Percentiles rank a stretch among this genome's conserved stretches.
Evolutionary conservation across 192 early-diverging fungal genomes (phyloP).

Genomic region (Glomus cerebriforme): DNA sequence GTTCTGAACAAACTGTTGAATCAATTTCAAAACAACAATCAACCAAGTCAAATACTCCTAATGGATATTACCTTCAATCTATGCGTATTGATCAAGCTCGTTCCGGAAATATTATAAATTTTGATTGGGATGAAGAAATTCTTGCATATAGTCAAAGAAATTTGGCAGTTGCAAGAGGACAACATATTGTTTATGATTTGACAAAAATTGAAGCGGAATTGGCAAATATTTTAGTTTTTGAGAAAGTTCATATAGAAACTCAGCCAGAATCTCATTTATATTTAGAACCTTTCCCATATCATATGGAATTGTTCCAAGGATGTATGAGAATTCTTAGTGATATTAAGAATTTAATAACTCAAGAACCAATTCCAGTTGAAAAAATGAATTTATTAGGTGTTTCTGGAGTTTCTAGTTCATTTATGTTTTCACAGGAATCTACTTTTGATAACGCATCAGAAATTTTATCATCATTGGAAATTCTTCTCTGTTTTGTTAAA

Average conservation of each 20-base stretch:
- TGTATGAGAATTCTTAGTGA: slow-evolving; percentile 26
- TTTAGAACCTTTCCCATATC: slow-evolving; percentile 31
- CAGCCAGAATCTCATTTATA: slow-evolving; percentile 2
- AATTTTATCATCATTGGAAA: slow-evolving; percentile 28
- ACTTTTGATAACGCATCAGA: slow-evolving; percentile 14
- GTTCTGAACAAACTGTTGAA: not conserved
- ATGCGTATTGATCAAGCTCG: slow-evolving; percentile 2
- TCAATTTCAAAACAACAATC: not conserved
- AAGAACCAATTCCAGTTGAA: slow-evolving; percentile 14
- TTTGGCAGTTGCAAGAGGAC: not conserved
- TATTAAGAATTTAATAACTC: slow-evolving; percentile 22
- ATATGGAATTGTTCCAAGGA: slow-evolving; percentile 32
- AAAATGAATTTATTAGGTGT: slow-evolving; percentile 9
- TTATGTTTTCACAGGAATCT: not conserved
- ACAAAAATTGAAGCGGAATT: slow-evolving; percentile 29
- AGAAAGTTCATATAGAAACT: slow-evolving; percentile 30
- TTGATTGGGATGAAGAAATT: slow-evolving; percentile 23
- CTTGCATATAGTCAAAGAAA: slow-evolving; percentile 27
- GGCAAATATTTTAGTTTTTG: slow-evolving; percentile 14
- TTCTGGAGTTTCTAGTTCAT: not conserved
- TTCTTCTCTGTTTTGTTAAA: slow-evolving; percentile 35
- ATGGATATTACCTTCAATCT: slow-evolving; percentile 14
- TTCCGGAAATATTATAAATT: slow-evolving; percentile 3
- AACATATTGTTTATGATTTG: slow-evolving; percentile 20
- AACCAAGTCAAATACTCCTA: not conserved